Conservation (phyloP, 2,329 filamentous ascomycete species). For the Trichophyton simii region DNA sequence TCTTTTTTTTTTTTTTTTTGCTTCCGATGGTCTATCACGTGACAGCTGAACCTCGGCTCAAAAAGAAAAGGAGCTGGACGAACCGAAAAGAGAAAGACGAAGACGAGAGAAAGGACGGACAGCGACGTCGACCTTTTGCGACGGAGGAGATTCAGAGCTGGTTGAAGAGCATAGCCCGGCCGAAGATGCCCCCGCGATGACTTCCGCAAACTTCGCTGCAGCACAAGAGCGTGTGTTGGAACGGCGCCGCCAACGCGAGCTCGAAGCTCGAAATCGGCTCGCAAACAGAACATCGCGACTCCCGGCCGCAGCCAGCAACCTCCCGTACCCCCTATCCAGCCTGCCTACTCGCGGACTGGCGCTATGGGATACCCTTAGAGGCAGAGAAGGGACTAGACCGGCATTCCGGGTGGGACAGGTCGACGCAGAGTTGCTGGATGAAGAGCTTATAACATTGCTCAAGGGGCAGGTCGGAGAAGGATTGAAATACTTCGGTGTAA, state of each 20-base stretch:
- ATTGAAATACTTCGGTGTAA: slow-evolving; percentile 69
- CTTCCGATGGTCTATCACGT: neutral
- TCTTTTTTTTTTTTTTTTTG: too few species aligned
- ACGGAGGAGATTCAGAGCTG: neutral
- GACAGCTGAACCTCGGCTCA: neutral
- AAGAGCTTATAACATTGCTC: slow-evolving; percentile 76
- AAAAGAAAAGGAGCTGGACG: neutral
- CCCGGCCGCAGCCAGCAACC: slow-evolving; percentile 43
- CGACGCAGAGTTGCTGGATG: slow-evolving; percentile 86
- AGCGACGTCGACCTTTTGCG: neutral
- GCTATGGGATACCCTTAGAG: slow-evolving; percentile 58
- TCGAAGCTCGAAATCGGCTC: slow-evolving; percentile 47
- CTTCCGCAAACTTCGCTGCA: slow-evolving; percentile 62
- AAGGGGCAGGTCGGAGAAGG: slow-evolving; percentile 78
- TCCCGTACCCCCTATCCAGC: slow-evolving; percentile 52
- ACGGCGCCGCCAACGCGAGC: slow-evolving; percentile 64
- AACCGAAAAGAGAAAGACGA: neutral
- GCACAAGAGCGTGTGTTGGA: slow-evolving; percentile 78
- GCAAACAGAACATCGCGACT: slow-evolving; percentile 35
- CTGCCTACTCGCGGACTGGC: slow-evolving; percentile 33
- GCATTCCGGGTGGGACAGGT: slow-evolving; percentile 91
- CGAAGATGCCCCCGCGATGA: slow-evolving; percentile 37
- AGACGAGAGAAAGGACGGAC: neutral
- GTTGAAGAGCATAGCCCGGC: neutral
- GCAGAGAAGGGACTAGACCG: slow-evolving; percentile 66